Evolutionary conservation across 495 filamentous ascomycete genomes (phyloP).

Genomic region (Wilcoxina mikolae): DNA sequence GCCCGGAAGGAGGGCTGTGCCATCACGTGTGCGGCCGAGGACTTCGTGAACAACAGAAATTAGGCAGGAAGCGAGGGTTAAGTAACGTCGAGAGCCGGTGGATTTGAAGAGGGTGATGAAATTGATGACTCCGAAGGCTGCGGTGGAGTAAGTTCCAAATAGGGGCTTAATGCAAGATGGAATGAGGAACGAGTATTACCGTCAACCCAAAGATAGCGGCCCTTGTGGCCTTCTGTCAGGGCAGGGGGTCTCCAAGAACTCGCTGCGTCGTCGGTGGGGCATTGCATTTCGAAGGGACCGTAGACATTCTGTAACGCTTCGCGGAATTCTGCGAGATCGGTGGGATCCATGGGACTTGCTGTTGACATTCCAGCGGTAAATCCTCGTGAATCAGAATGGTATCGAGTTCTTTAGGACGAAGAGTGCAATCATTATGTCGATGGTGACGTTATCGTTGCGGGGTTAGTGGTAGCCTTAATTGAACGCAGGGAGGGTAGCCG

Average conservation of each 20-base stretch:
- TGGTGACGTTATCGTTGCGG: too few relatives aligned
- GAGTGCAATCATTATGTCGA: too few relatives aligned
- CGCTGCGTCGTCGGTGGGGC: constrained; percentile 27
- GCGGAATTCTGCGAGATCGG: not conserved
- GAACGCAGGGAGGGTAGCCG: too few relatives aligned
- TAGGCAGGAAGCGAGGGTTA: constrained; percentile 40
- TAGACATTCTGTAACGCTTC: constrained; percentile 26
- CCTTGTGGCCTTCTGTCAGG: constrained; percentile 45
- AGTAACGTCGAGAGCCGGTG: constrained; percentile 33
- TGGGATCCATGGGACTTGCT: not conserved
- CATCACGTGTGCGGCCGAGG: constrained; percentile 43
- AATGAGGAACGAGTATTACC: not conserved
- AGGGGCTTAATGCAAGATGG: not conserved
- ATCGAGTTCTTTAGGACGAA: too few relatives aligned
- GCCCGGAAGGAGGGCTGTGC: constrained; percentile 35
- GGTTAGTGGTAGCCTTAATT: too few relatives aligned
- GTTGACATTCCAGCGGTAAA: too few relatives aligned
- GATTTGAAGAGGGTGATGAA: constrained; percentile 46
- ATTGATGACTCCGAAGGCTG: constrained; percentile 51
- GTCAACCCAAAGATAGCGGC: constrained; percentile 55
- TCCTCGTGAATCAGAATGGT: too few relatives aligned
- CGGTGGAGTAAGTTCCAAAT: not conserved
- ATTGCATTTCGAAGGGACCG: constrained; percentile 28
- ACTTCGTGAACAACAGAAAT: constrained; percentile 42
- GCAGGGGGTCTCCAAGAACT: constrained; percentile 34